phyloP scores from a whole-genome alignment of 768 basidiomycete species.

The Russula compacta region DNA sequence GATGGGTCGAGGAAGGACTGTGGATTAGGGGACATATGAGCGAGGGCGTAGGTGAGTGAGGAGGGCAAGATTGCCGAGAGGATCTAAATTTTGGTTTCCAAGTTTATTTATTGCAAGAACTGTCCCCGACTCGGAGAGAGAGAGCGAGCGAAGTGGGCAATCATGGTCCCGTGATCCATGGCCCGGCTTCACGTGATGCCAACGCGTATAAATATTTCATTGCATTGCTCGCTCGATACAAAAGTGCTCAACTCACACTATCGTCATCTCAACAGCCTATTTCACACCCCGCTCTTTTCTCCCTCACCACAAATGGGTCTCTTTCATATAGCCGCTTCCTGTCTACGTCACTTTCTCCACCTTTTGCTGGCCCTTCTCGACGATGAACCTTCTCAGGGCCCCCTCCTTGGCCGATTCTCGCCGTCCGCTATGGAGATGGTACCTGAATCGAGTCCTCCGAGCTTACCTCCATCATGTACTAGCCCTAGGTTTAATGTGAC shows the following conservation, averaged over 20 bases:
- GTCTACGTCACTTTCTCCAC: slow-evolving; percentile 16
- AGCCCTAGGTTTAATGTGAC: background rate
- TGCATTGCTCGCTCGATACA: no score
- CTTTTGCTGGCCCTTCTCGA: slow-evolving; percentile 16
- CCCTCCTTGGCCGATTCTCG: slow-evolving; percentile 12
- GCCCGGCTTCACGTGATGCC: no score
- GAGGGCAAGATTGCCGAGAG: slow-evolving; percentile 12
- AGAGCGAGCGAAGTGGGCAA: no score
- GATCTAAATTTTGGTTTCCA: background rate
- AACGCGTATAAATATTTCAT: no score
- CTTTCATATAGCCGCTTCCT: slow-evolving; percentile 10
- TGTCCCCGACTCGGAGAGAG: no score
- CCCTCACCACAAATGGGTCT: slow-evolving; percentile 9
- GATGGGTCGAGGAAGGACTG: slow-evolving; percentile 25
- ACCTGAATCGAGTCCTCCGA: background rate
- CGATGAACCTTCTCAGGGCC: slow-evolving; percentile 13
- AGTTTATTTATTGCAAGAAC: background rate
- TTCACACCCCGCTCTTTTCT: background rate
- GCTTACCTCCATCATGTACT: background rate
- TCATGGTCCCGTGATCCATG: no score
- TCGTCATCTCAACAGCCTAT: slow-evolving; percentile 12
- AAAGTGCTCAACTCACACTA: background rate
- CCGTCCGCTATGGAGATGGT: slow-evolving; percentile 6
- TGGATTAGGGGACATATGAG: background rate
- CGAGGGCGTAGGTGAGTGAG: background rate